Evolutionary conservation across 2,329 filamentous ascomycete genomes (phyloP).

Genomic region (Pseudogymnoascus sp.): DNA sequence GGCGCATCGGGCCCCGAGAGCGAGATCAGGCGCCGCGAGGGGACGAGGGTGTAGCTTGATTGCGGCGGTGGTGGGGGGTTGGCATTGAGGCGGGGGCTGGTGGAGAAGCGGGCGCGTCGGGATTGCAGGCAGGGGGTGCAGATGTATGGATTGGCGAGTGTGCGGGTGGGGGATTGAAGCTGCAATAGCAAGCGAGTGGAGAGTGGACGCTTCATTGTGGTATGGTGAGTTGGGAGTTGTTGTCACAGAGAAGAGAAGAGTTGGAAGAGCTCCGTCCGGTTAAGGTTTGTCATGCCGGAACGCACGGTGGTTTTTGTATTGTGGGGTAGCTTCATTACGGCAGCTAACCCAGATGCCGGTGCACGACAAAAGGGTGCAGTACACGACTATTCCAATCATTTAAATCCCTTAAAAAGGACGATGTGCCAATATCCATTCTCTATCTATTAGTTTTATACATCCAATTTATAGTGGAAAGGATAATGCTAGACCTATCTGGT

Average conservation of each 20-base stretch:
- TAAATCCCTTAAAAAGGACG: no score
- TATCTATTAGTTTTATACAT: no score
- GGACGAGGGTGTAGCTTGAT: conserved; percentile 47
- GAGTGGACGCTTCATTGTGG: conserved; percentile 17
- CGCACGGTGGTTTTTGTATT: background rate
- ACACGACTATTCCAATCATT: no score
- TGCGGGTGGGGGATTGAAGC: conserved; percentile 10
- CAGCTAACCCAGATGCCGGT: background rate
- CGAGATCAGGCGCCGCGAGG: conserved; percentile 71
- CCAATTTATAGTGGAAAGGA: no score
- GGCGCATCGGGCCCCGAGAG: conserved; percentile 71
- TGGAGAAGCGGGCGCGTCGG: conserved; percentile 8
- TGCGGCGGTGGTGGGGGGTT: conserved; percentile 35
- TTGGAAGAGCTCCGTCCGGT: background rate
- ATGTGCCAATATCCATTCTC: no score
- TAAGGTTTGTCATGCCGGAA: conserved; percentile 2
- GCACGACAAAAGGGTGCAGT: background rate
- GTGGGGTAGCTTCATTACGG: background rate
- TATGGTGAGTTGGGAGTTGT: background rate
- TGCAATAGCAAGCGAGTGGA: background rate
- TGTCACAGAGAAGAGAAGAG: background rate
- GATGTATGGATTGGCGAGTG: conserved; percentile 15
- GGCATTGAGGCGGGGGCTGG: conserved; percentile 3
- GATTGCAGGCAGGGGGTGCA: conserved; percentile 19
- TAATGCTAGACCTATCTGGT: no score